Conservation (phyloP, 805 yeast species). For the Grigorovia jiainica region DNA sequence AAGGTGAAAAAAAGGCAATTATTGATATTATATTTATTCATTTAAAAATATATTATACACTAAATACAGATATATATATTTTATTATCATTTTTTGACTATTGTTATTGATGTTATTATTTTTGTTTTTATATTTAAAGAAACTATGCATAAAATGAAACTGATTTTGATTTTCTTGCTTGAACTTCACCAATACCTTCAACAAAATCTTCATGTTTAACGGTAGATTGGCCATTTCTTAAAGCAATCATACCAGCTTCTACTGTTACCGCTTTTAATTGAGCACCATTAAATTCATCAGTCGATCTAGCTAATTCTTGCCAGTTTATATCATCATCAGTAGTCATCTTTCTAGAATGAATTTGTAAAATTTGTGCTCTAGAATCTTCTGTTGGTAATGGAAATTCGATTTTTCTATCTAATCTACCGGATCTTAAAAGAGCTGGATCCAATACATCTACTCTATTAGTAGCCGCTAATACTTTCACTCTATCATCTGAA, state of each 20-base stretch:
- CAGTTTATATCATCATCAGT: constrained; percentile 88
- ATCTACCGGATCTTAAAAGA: constrained; percentile 88
- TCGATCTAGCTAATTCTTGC: constrained; percentile 96
- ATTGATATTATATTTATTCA: no score
- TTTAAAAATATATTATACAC: not conserved
- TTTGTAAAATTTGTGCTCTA: constrained; percentile 90
- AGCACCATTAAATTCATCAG: constrained; percentile 98
- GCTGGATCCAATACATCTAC: constrained; percentile 99
- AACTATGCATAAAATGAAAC: constrained; percentile 90
- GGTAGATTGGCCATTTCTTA: constrained; percentile 84
- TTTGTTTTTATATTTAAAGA: constrained; percentile 1
- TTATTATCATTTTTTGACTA: no score
- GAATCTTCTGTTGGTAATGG: constrained; percentile 97
- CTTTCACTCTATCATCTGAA: constrained; percentile 94
- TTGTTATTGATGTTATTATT: not conserved
- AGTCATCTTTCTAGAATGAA: constrained; percentile 95
- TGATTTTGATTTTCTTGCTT: constrained; percentile 90
- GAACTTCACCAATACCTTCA: constrained; percentile 96
- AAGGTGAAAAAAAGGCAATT: no score
- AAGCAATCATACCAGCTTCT: constrained; percentile 99
- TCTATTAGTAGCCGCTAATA: constrained; percentile 95
- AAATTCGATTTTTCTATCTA: constrained; percentile 96
- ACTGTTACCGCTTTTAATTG: constrained; percentile 98
- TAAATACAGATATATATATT: constrained; percentile 4
- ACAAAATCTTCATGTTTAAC: constrained; percentile 97